Conservation (phyloP, 2,329 filamentous ascomycete genomes). For the Fusarium fracticaudum region DNA sequence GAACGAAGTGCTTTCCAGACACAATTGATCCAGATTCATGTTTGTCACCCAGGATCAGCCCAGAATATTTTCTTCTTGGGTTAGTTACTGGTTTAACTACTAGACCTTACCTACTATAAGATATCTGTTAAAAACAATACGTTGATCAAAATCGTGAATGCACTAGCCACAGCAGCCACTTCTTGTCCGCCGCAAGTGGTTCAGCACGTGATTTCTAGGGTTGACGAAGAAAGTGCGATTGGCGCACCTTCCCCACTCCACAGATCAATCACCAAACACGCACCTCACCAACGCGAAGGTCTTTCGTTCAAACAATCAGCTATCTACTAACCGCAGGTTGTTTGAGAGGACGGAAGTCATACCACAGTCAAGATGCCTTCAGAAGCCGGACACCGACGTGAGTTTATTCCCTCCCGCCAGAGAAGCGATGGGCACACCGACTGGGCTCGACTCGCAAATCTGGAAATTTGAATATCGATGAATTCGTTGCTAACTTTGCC, state of each 20-base stretch:
- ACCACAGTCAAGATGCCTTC: slow-evolving; percentile 81
- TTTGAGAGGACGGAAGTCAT: slow-evolving; percentile 58
- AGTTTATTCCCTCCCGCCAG: slow-evolving; percentile 56
- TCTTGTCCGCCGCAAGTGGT: too few relatives aligned
- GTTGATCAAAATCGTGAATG: too few relatives aligned
- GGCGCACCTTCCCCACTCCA: slow-evolving; percentile 50
- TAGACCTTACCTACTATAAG: background rate
- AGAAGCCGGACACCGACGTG: slow-evolving; percentile 88
- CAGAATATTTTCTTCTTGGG: background rate
- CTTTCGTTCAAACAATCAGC: slow-evolving; percentile 58
- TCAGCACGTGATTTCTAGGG: slow-evolving; percentile 50
- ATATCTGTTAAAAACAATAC: background rate
- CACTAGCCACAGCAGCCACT: background rate
- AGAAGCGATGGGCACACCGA: slow-evolving; percentile 17
- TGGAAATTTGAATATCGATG: slow-evolving; percentile 28
- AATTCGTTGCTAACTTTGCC: slow-evolving; percentile 50
- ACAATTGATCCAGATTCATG: background rate
- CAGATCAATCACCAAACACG: slow-evolving; percentile 55
- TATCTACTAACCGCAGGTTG: slow-evolving; percentile 55
- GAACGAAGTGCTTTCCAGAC: background rate
- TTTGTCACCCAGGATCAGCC: background rate
- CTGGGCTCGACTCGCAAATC: slow-evolving; percentile 7
- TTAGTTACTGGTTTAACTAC: background rate
- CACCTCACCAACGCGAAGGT: slow-evolving; percentile 53
- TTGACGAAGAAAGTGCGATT: slow-evolving; percentile 21